These are phyloP conservation scores for Neurospora sp. DNA, from an alignment of 495 filamentous ascomycete genomes.

Conservation along the genomic window DNA sequence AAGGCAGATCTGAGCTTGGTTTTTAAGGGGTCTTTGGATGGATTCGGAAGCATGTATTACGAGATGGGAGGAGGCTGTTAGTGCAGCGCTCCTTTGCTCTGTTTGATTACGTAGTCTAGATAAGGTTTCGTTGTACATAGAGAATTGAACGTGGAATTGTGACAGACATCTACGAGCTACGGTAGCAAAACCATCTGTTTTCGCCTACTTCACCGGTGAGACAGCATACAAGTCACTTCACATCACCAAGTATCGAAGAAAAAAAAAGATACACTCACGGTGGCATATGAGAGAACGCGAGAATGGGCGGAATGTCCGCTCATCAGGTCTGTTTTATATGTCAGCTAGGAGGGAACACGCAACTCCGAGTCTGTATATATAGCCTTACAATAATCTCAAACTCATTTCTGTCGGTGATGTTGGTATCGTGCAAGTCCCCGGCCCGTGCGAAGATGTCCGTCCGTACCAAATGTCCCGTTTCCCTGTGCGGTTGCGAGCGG, in stretches of 20 bases:
- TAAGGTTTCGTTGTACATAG: not conserved
- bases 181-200: too few relatives aligned
- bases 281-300: not conserved
- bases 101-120: not conserved
- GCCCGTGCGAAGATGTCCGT: not conserved
- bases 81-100: not conserved
- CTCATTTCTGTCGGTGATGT: not conserved
- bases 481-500: not conserved
- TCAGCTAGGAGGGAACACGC: not conserved
- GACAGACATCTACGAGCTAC: too few relatives aligned
- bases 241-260: not conserved
- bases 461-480: not conserved
- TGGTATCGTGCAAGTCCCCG: not conserved
- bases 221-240: not conserved
- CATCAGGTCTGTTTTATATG: not conserved
- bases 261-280: not conserved
- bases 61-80: not conserved
- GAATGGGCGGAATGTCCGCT: not conserved
- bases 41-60: not conserved
- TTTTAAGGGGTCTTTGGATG: not conserved
- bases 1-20: constrained; percentile 39
- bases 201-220: too few relatives aligned
- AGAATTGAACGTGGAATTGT: too few relatives aligned
- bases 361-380: not conserved
- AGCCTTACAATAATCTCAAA: not conserved